Base-by-base conservation (phyloP, 73 alveolate species). In the Durusdinium trenchii region DNA sequence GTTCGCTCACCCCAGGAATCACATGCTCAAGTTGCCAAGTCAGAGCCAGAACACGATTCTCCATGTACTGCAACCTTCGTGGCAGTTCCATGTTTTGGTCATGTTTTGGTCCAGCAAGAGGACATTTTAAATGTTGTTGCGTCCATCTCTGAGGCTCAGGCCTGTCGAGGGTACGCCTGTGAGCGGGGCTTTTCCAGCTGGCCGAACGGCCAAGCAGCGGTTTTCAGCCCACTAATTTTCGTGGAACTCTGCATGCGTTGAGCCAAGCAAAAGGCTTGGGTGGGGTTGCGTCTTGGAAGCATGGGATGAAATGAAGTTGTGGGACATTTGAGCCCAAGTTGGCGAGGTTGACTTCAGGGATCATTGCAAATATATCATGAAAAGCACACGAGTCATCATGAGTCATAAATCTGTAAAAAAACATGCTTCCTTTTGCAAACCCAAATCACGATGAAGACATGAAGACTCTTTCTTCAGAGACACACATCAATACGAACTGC, bases 261-360 rank as follows among this genome's bases (percentile, higher is more conserved):
- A 26, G 90, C 47, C 90, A 46, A 79, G 90, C 90, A 79, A 48
- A 79, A 79, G 90, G 69, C 90, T 79, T 47, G 90, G 90, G n/a
- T n/a, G n/a, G n/a, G n/a, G n/a, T n/a, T n/a, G n/a, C n/a, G n/a
- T n/a, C n/a, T n/a, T n/a, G n/a, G n/a, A n/a, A n/a, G n/a, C n/a
- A n/a, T n/a, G n/a, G n/a, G n/a, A n/a, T n/a, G n/a, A n/a, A n/a
- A n/a, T n/a, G n/a, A n/a, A n/a, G n/a, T n/a, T n/a, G n/a, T n/a
- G n/a, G n/a, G n/a, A n/a, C n/a, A n/a, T n/a, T n/a, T n/a, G n/a
- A n/a, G n/a, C n/a, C n/a, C 90, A 48, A 26, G 16, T 47, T 45
- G 69, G 69, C 90, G 0, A 30, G 90, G 90, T 48, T 12, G 54
- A 23, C 73, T 60, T 60, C n/a, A 23, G 18, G n/a, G 73, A 32